These are phyloP conservation scores for Neurospora cerealis DNA, from an alignment of 495 filamentous ascomycete species.

Conservation along the genomic window DNA sequence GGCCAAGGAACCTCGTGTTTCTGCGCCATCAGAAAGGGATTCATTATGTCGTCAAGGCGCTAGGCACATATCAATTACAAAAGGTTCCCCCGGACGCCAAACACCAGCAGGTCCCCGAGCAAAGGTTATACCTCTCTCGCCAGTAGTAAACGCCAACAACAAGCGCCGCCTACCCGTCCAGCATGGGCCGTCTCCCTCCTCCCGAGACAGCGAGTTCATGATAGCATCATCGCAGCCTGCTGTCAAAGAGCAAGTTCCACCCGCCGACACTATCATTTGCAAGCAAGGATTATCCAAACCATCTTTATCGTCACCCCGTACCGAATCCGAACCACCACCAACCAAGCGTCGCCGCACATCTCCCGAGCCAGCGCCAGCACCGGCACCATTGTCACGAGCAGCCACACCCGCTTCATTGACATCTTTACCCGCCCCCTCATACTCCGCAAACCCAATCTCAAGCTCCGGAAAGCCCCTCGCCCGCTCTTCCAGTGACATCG, in stretches of 20 bases:
- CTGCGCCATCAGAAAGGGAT: not conserved
- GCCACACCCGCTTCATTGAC: slow-evolving; percentile 28
- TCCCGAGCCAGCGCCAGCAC: not conserved
- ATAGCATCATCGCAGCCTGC: not conserved
- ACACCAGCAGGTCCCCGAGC: not conserved
- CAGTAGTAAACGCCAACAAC: not conserved
- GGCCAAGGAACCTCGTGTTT: not conserved
- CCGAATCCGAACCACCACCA: slow-evolving; percentile 28
- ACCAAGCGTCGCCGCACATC: slow-evolving; percentile 16
- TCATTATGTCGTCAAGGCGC: not conserved
- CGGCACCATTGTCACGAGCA: slow-evolving; percentile 6
- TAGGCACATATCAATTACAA: not conserved
- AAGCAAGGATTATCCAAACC: not conserved
- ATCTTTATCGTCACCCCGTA: slow-evolving; percentile 10
- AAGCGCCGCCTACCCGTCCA: not conserved
- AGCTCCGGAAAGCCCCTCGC: slow-evolving; percentile 5
- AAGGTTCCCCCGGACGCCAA: not conserved
- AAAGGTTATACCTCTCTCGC: slow-evolving; percentile 11
- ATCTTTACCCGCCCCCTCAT: slow-evolving; percentile 12
- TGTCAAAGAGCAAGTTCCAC: not conserved
- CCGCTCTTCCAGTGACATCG: slow-evolving; percentile 30
- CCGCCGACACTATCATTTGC: not conserved
- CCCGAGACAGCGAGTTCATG: not conserved
- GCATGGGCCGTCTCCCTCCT: not conserved
- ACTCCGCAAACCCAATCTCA: not conserved